Evolutionary conservation across 2,329 filamentous ascomycete species (phyloP), one percentile per base, ranked within the genome.

Genomic region (Pestalotiopsis sp.): DNA sequence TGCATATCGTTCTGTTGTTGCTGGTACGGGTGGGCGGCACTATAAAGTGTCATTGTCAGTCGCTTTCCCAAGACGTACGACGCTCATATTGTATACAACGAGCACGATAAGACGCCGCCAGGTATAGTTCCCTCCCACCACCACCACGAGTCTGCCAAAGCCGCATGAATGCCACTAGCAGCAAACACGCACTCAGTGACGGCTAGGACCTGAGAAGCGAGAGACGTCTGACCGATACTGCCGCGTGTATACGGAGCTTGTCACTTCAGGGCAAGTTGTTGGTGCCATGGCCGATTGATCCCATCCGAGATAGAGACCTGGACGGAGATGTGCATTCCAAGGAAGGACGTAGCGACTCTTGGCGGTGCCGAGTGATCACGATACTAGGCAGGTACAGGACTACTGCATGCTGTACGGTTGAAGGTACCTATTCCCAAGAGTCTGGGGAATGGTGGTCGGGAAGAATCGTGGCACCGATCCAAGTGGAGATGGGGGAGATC

Each of bases 1-100:
- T 73, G 80, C 84, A 88, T 84, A 71, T 87, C 85, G 73, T 81
- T 57, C 67, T 66, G 72, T 57, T 75, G 85, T 74, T 87, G 72
- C 59, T 75, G 85, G 74, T 87, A 87, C 67, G 82, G 77, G 75
- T 88, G 84, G 70, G 78, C 75, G 49, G 79, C 70, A 75, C 83
- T 84, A 73, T 78, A 39, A 52, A 49, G 17, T 61, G 20, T 9
- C 59, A 39, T 39, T 20, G 59, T 39, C 31, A 61, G 59, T 61
- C 59, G 36, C n/a, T 36, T 38, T 36, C 31, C 12, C 25, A 20
- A 61, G 36, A 59, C 57, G 27, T 17, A 36, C 36, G n/a, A 17
- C 31, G 11, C 17, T 36, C 27, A 39, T n/a, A 38, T 13, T n/a
- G 59, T 39, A 61, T 36, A 20, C 27, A 27, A 61, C n/a, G 59